Base-by-base conservation (phyloP, 371 early-diverging fungal genomes). In the Encephalitozoon romaleae region DNA sequence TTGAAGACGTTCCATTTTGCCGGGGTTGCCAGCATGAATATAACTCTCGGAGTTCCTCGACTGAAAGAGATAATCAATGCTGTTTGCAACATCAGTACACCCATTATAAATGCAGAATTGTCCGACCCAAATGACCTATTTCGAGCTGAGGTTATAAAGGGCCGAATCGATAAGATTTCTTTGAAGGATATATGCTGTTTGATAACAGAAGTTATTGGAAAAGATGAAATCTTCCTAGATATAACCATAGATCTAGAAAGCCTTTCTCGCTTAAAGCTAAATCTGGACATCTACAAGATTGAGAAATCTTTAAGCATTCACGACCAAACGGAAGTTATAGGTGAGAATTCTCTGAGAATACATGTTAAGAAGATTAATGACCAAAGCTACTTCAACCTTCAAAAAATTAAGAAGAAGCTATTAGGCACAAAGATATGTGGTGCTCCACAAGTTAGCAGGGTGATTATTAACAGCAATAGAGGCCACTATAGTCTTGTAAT, bases 1-100 rank as follows among this genome's bases (percentile, higher is more conserved):
- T 86, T 98, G 72, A 96, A 96, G 85, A 95, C 99, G 82, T 98
- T 98, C 92, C 99, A 98, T 87, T 97, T 96, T 90, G 96, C 99
- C 84, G 99, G 99, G 89, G 94, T 96, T 54, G 94, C 95, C 43
- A 89, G 90, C 81, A 94, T 94, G 94, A 98, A 94, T 89, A 91
- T 96, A 76, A 95, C 99, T 0, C 88, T 95, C 77, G 99, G 99
- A 88, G 97, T 98, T 55, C 99, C 99, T 3, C 91, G 98, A 84
- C 91, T 97, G 85, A 96, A 96, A 86, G 94, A 93, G 87, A 93
- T 94, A 82, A 93, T 86, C 11, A 86, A 86, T 81, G 83, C 82
- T 18, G 71, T 67, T 41, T 39, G 52, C 4, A 91, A 91, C 47
- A 96, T 98, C 67, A 89, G 89, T 38, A 96, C 96, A 0, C 98